phyloP scores from a whole-genome alignment of 2,329 filamentous ascomycete genomes.

The Sporothrix euskadiensis region DNA sequence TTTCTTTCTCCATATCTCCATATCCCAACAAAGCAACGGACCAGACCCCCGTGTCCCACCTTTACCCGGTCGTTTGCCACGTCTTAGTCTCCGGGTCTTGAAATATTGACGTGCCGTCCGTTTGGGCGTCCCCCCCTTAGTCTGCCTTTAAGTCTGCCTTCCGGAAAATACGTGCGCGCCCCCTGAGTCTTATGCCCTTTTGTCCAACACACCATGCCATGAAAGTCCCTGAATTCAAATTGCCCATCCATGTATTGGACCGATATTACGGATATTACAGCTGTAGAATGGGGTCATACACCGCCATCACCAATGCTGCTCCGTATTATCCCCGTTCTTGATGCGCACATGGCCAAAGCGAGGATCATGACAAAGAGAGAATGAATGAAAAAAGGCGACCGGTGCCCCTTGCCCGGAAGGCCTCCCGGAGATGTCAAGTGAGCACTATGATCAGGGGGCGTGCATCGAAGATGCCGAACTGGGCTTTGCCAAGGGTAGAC shows the following conservation, averaged over 20 bases:
- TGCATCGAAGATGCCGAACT: neutral
- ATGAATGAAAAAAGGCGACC: neutral
- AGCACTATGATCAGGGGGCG: neutral
- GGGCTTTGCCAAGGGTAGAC: neutral
- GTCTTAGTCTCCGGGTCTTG: neutral
- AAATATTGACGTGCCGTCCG: neutral
- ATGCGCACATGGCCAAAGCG: neutral
- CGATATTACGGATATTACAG: neutral
- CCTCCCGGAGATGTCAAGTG: neutral
- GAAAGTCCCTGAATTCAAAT: neutral
- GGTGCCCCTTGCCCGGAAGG: neutral
- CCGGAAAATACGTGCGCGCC: neutral
- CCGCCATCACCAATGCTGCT: neutral
- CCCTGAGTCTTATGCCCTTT: neutral
- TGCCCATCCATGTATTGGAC: neutral
- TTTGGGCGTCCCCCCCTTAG: neutral
- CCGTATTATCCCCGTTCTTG: neutral
- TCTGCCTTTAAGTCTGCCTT: constrained; percentile 20
- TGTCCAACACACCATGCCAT: neutral
- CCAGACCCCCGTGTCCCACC: neutral
- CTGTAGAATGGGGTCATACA: neutral
- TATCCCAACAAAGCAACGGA: neutral
- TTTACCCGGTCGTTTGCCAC: neutral
- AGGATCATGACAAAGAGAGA: neutral
- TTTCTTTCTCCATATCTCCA: neutral